Evolutionary conservation across 257 asterid species (phyloP), one percentile per base, ranked within the genome.

Genomic region (Solanum sejunctum): DNA sequence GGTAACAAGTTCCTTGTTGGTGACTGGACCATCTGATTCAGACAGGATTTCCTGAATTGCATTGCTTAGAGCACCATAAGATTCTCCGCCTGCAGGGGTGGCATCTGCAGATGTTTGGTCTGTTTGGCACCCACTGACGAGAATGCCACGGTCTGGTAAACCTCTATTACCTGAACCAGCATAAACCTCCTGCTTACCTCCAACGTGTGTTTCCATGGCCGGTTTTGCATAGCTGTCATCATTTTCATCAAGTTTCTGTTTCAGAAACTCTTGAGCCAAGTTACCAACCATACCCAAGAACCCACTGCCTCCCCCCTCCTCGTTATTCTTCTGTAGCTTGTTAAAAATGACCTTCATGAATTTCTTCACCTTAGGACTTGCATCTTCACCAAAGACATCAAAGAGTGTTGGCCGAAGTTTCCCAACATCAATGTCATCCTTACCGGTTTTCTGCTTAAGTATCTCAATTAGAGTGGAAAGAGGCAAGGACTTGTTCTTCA

Each of bases 341-440:
- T 84, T 86, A 69, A 96, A 83, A 64, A 96, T 93, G 84, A 96
- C 91, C 13, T 95, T 96, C 99, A 96, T 96, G 88, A 96, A 96
- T 87, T 96, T 95, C 90, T 96, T 93, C 23, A 95, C 99, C 91
- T 95, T 96, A 75, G 99, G 99, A 90, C 97, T 96, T 2, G 99
- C 83, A 79, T 96, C 99, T 6, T 96, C 98, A 2, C 99, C 98
- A 20, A 96, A 96, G 12, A 90, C 90, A 18, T 93, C 98, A 60
- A 93, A 96, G 23, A 96, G 96, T 4, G 99, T 91, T 6, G 98
- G 99, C 79, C 99, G 88, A 63, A 95, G 89, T 86, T 96, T 93
- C 45, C 99, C 99, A 41, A 96, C 98, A 77, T 94, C 97, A 41
- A 96, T 95, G 49, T 96, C 98, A 6, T 96, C 93, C 88, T 96